These are phyloP conservation scores for Lactarius deliciosus DNA, from an alignment of 768 basidiomycete species.

Conservation along the genomic window DNA sequence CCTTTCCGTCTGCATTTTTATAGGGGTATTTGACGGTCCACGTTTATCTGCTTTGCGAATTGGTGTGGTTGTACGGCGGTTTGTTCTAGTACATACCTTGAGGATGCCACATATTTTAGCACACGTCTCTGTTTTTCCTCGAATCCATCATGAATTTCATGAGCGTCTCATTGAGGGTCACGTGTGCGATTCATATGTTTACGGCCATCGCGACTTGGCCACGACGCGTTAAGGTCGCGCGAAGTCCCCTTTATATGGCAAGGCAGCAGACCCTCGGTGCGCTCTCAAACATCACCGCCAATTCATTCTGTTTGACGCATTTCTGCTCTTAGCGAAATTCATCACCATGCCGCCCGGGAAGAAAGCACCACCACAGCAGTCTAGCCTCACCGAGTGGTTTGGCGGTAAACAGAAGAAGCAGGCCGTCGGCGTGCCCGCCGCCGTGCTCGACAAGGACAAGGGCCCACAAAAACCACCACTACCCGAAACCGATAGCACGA, in stretches of 20 bases:
- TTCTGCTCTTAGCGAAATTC: constrained; percentile 57
- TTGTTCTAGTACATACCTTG: constrained; percentile 27
- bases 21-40: constrained; percentile 28
- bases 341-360: constrained; percentile 74
- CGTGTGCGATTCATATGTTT: constrained; percentile 19
- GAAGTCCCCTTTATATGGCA: constrained; percentile 45
- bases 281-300: background rate
- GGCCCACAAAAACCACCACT: background rate
- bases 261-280: constrained; percentile 74
- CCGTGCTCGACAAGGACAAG: constrained; percentile 28
- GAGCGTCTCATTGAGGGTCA: constrained; percentile 2
- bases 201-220: constrained; percentile 19
- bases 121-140: background rate
- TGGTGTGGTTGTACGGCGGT: constrained; percentile 13
- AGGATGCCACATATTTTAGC: constrained; percentile 22
- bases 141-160: background rate
- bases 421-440: constrained; percentile 30
- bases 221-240: constrained; percentile 21
- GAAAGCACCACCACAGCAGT: constrained; percentile 68
- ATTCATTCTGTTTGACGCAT: background rate
- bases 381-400: constrained; percentile 80
- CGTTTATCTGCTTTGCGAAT: constrained; percentile 24
- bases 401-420: constrained; percentile 44
- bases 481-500: background rate
- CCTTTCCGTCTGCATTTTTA: constrained; percentile 25